Evolutionary conservation across 192 early-diverging fungal species (phyloP), one percentile per base, ranked within the genome.

Genomic region (Linnemannia zychae): DNA sequence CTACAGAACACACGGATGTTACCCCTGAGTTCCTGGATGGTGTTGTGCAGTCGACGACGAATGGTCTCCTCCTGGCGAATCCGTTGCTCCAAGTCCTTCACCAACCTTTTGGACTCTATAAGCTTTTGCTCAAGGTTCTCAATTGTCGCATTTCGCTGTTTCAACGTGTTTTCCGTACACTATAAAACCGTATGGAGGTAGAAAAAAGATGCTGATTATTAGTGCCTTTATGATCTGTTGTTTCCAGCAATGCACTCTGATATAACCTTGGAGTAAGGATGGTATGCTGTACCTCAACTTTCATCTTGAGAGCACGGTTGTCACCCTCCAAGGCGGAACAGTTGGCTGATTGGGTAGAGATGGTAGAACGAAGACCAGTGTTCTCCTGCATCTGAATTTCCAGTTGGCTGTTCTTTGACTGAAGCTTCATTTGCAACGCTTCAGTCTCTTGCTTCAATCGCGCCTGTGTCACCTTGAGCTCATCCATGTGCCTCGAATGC

Each of bases 1-100:
- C 98, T 90, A 85, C 98, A 99, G 87, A 99, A 99, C 34, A 99
- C 98, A 33, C 98, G 92, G 60, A 99, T 98, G 81, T 99, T 99
- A 44, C 98, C 98, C 75, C 96, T 97, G 66, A 99, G 91, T 84
- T 99, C 98, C 77, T 96, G 96, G 46, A 97, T 94, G 0, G 94
- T 94, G 82, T 99, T 99, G 88, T 99, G 97, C 40, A 99, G 86
- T 73, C 90, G 87, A 50, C 97, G 90, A n/a, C 97, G 92, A 31
- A 93, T 86, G 7, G 90, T 92, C 82, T 99, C 98, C 71, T 96
- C 83, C 11, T 75, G 36, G 0, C 83, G 73, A 50, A 85, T 79
- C 12, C 78, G 83, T 38, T 85, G 77, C 31, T 85, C 83, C 44
- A 85, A 33, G 0, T 67, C 71, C 65, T 49, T 71, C 24, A 79